A percentile compares a stretch with the other conserved stretches of the same genome.
These are phyloP conservation scores for Raphanus sativus DNA, from an alignment of 345 rosid species.

Conservation along the genomic window DNA sequence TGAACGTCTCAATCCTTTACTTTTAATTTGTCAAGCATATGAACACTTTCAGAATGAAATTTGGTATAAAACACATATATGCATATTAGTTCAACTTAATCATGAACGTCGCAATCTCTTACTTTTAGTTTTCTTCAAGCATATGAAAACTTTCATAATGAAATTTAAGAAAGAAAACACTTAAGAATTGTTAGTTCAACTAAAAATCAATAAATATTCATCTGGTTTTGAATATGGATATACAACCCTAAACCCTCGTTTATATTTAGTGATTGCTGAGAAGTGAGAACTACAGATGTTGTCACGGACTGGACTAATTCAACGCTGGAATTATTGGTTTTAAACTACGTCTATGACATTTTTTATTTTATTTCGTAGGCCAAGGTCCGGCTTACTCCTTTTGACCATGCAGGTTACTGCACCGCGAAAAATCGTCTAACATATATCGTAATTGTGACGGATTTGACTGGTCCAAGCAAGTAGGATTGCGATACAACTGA, in stretches of 20 bases:
- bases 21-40: constrained; percentile 14
- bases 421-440: not conserved
- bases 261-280: not conserved
- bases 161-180: not conserved
- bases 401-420: not conserved
- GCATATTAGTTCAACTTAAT: constrained; percentile 2
- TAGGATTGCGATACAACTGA: not conserved
- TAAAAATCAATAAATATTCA: not conserved
- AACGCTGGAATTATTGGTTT: constrained; percentile 8
- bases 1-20: constrained; percentile 28
- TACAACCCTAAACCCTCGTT: not conserved
- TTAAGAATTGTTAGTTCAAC: not conserved
- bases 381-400: constrained; percentile 3
- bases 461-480: not conserved
- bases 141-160: not conserved
- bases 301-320: not conserved
- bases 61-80: not conserved
- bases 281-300: constrained; percentile 3
- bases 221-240: constrained; percentile 17
- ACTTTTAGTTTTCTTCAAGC: constrained; percentile 20
- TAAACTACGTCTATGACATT: not conserved
- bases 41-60: not conserved
- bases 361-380: not conserved
- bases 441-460: not conserved
- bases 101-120: constrained; percentile 23